Conservation (phyloP, 2,329 filamentous ascomycete genomes). For the Diaporthe longicolla region DNA sequence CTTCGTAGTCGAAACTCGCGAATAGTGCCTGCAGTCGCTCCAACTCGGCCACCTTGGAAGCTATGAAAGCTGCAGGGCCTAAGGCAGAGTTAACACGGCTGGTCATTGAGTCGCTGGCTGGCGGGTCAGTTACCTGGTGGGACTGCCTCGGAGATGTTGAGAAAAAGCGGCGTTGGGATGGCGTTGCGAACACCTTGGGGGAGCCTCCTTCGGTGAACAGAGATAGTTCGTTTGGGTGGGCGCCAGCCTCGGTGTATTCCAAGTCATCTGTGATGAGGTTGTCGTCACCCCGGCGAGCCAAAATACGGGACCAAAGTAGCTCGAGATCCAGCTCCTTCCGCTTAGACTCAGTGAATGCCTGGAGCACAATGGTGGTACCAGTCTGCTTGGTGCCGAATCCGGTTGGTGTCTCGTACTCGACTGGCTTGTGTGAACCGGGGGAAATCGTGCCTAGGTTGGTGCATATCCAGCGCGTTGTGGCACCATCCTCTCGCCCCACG, state of each 20-base stretch:
- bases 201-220: constrained; percentile 39
- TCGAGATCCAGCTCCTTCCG: constrained; percentile 68
- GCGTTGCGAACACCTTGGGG: constrained; percentile 34
- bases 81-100: constrained; percentile 40
- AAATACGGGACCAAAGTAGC: constrained; percentile 62
- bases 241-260: constrained; percentile 45
- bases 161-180: constrained; percentile 44
- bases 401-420: constrained; percentile 69
- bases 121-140: constrained; percentile 42
- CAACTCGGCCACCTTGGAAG: constrained; percentile 27
- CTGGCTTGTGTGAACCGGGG: constrained; percentile 61
- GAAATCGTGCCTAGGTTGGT: constrained; percentile 85
- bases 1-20: constrained; percentile 1
- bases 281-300: constrained; percentile 47
- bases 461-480: constrained; percentile 96
- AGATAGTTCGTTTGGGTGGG: constrained; percentile 35
- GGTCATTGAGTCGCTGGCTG: constrained; percentile 26
- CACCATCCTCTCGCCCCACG: constrained; percentile 81
- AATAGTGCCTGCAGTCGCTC: constrained; percentile 39
- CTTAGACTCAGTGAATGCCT: constrained; percentile 69
- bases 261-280: constrained; percentile 40
- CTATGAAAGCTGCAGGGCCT: constrained; percentile 38
- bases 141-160: constrained; percentile 43
- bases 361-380: constrained; percentile 69
- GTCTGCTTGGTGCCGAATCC: constrained; percentile 77